Conservation (phyloP, 164 flowering plant species). For the Taxillus chinensis region DNA sequence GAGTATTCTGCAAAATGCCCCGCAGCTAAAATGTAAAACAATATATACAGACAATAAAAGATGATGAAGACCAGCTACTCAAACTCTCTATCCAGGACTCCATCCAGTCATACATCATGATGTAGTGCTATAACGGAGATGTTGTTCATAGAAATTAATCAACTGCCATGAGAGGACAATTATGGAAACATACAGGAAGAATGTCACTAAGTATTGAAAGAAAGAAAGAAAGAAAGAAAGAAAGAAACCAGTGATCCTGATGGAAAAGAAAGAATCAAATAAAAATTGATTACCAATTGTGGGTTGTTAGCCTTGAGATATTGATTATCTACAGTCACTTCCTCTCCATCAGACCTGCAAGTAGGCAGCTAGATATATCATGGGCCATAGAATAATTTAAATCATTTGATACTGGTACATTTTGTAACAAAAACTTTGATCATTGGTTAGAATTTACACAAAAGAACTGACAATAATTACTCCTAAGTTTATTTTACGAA, state of each 20-base stretch:
- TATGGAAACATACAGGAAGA: neutral
- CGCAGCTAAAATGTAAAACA: constrained; percentile 11
- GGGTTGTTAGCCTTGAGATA: constrained; percentile 64
- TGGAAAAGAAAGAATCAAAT: neutral
- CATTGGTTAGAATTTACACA: too few relatives aligned
- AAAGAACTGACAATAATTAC: too few relatives aligned
- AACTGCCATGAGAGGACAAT: constrained; percentile 34
- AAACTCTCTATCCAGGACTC: neutral
- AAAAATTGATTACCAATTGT: constrained; percentile 39
- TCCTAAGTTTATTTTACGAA: too few relatives aligned
- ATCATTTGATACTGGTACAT: neutral
- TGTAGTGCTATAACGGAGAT: constrained; percentile 54
- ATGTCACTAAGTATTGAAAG: neutral
- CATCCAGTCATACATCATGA: constrained; percentile 10
- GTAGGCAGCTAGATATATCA: constrained; percentile 5
- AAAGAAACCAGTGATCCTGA: neutral
- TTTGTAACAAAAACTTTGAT: too few relatives aligned
- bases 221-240: neutral
- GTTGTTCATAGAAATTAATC: constrained; percentile 76
- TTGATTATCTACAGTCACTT: constrained; percentile 68
- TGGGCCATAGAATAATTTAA: neutral
- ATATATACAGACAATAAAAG: constrained; percentile 3
- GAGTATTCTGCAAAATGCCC: constrained; percentile 6
- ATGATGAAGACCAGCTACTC: neutral
- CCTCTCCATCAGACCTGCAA: constrained; percentile 74